Conservation (phyloP, 2,329 filamentous ascomycete species). For the Fusarium transvaalense region DNA sequence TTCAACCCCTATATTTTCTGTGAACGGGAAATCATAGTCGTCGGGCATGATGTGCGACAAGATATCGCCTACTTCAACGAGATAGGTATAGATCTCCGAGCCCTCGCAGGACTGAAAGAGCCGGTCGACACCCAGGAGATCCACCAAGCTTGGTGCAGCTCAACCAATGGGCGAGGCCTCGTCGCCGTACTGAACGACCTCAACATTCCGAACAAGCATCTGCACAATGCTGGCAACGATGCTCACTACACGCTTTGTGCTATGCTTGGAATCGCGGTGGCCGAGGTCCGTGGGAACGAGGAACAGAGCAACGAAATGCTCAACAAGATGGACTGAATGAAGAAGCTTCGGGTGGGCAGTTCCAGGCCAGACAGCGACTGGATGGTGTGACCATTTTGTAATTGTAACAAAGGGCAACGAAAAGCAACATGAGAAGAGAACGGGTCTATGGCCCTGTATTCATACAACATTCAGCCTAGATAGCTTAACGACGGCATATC, state of each 20-base stretch:
- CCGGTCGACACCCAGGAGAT: constrained; percentile 79
- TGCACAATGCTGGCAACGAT: constrained; percentile 93
- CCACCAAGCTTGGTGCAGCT: constrained; percentile 72
- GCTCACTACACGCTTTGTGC: constrained; percentile 82
- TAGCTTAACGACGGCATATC: constrained; percentile 38
- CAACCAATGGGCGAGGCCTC: constrained; percentile 68
- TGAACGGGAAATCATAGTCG: constrained; percentile 72
- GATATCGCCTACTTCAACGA: constrained; percentile 77
- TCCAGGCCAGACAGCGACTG: not conserved
- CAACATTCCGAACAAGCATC: constrained; percentile 69
- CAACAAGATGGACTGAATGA: constrained; percentile 28
- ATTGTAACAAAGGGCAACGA: not conserved
- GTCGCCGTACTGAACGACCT: constrained; percentile 72
- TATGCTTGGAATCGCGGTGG: constrained; percentile 66
- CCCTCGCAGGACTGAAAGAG: constrained; percentile 68
- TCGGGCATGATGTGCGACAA: constrained; percentile 78
- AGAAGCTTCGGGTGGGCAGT: not conserved
- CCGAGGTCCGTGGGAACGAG: constrained; percentile 41
- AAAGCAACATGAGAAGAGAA: constrained; percentile 45
- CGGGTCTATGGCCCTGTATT: constrained; percentile 41
- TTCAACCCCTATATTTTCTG: constrained; percentile 51
- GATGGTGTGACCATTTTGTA: not conserved
- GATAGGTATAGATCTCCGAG: constrained; percentile 72
- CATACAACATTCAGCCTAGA: constrained; percentile 43
- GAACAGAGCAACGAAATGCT: constrained; percentile 26